These are phyloP conservation scores for Coelastrella sp. DNA, from an alignment of 139 green algal genomes.

Conservation along the genomic window DNA sequence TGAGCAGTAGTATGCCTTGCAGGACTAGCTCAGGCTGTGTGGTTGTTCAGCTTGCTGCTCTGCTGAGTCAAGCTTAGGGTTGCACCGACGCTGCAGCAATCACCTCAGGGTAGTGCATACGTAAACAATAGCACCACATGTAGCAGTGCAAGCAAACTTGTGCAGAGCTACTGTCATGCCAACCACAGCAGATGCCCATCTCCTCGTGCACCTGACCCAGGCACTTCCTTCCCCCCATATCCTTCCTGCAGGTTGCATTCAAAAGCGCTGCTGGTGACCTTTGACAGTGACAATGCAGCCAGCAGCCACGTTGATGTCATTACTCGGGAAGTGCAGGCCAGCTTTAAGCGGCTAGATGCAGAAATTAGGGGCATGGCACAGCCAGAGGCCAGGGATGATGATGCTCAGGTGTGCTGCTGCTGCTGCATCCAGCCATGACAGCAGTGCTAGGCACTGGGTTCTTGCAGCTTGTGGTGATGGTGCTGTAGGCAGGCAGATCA, in stretches of 20 bases:
- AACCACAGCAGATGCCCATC: no score
- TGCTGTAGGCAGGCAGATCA: background rate
- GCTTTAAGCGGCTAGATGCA: slow-evolving; percentile 60
- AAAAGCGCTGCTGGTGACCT: slow-evolving; percentile 70
- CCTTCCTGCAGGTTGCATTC: slow-evolving; percentile 58
- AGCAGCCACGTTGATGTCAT: slow-evolving; percentile 60
- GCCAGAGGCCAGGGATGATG: slow-evolving; percentile 8
- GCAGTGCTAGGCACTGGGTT: no score
- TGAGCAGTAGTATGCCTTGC: background rate
- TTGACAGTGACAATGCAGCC: slow-evolving; percentile 62
- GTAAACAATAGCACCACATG: no score
- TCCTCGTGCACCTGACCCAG: no score
- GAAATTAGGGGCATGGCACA: slow-evolving; percentile 62
- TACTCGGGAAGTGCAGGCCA: slow-evolving; percentile 66
- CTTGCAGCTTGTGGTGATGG: background rate
- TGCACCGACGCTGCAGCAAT: no score
- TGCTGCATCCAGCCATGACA: background rate
- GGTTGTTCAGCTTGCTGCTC: background rate
- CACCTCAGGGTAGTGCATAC: no score
- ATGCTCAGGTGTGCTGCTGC: slow-evolving; percentile 21
- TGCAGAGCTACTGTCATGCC: no score
- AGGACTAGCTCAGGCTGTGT: background rate
- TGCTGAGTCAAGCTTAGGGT: no score
- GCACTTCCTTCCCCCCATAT: background rate
- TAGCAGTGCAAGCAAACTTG: no score